Percentiles rank a stretch among this genome's conserved stretches.
These are phyloP conservation scores for Penicillium sp. DNA, from an alignment of 2,329 filamentous ascomycete genomes.

Conservation along the genomic window DNA sequence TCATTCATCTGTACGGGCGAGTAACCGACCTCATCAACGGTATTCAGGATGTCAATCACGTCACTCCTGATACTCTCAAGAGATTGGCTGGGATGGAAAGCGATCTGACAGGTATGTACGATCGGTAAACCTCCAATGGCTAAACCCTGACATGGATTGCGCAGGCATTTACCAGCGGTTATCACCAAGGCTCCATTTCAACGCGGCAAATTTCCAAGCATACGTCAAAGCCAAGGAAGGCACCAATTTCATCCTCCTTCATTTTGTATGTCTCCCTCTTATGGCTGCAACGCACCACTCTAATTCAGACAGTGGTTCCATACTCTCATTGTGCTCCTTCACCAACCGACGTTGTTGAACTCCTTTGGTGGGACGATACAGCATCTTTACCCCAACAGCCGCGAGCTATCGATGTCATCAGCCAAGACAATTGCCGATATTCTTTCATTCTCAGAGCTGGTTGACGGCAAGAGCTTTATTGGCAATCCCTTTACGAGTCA, in stretches of 20 bases:
- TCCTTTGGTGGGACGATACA: slow-evolving; percentile 68
- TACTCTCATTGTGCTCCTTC: slow-evolving; percentile 76
- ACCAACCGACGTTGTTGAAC: slow-evolving; percentile 77
- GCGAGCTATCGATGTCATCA: slow-evolving; percentile 79
- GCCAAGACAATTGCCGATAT: slow-evolving; percentile 92
- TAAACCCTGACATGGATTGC: not conserved
- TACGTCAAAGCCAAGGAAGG: slow-evolving; percentile 78
- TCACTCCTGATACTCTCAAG: slow-evolving; percentile 70
- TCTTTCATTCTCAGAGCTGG: slow-evolving; percentile 77
- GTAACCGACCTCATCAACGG: slow-evolving; percentile 83
- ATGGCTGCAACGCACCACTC: not conserved
- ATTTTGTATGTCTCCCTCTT: slow-evolving; percentile 52
- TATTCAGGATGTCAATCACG: slow-evolving; percentile 68
- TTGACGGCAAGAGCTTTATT: slow-evolving; percentile 80
- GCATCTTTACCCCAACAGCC: slow-evolving; percentile 74
- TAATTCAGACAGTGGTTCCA: slow-evolving; percentile 65
- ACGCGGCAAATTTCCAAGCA: slow-evolving; percentile 79
- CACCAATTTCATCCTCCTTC: slow-evolving; percentile 80
- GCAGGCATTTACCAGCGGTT: slow-evolving; percentile 65
- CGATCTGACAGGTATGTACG: slow-evolving; percentile 58
- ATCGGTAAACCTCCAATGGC: not conserved
- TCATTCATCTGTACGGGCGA: slow-evolving; percentile 80
- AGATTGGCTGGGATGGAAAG: slow-evolving; percentile 74
- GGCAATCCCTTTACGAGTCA: slow-evolving; percentile 88
- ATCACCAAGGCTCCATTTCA: slow-evolving; percentile 74